phyloP scores from a whole-genome alignment of 805 yeast genomes.

The Cyberlindnera mycetangii region DNA sequence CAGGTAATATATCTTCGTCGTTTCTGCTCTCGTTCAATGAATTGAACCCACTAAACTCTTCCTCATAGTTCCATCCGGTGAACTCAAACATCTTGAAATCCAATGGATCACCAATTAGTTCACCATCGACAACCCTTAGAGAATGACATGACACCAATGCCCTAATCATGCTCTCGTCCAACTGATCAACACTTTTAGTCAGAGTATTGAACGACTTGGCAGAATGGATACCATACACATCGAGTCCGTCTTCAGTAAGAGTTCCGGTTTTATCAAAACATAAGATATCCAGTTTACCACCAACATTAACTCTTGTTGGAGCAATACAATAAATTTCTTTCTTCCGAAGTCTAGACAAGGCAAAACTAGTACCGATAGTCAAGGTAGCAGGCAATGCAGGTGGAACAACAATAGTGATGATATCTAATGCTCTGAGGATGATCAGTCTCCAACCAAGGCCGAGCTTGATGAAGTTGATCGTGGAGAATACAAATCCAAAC shows the following conservation, averaged over 20 bases:
- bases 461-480: conserved; percentile 74
- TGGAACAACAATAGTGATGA: conserved; percentile 95
- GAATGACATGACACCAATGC: conserved; percentile 76
- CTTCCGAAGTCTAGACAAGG: conserved; percentile 68
- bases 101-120: conserved; percentile 87
- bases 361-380: conserved; percentile 95
- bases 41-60: conserved; percentile 48
- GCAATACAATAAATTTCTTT: conserved; percentile 82
- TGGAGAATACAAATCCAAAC: conserved; percentile 80
- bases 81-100: conserved; percentile 93
- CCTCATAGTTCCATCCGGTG: conserved; percentile 73
- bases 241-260: conserved; percentile 93
- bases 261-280: conserved; percentile 99
- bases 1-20: conserved; percentile 39
- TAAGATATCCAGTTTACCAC: conserved; percentile 86
- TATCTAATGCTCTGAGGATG: conserved; percentile 85
- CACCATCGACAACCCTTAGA: conserved; percentile 71
- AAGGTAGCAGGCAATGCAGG: conserved; percentile 98
- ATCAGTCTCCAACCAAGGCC: conserved; percentile 70
- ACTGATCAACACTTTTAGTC: conserved; percentile 21
- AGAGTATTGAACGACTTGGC: conserved; percentile 30
- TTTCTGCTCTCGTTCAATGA: conserved; percentile 37
- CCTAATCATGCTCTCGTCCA: conserved; percentile 34
- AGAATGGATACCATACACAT: conserved; percentile 67
- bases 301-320: conserved; percentile 93